These are phyloP conservation scores for Talaromyces borbonicus DNA, from an alignment of 495 filamentous ascomycete genomes.

Conservation along the genomic window DNA sequence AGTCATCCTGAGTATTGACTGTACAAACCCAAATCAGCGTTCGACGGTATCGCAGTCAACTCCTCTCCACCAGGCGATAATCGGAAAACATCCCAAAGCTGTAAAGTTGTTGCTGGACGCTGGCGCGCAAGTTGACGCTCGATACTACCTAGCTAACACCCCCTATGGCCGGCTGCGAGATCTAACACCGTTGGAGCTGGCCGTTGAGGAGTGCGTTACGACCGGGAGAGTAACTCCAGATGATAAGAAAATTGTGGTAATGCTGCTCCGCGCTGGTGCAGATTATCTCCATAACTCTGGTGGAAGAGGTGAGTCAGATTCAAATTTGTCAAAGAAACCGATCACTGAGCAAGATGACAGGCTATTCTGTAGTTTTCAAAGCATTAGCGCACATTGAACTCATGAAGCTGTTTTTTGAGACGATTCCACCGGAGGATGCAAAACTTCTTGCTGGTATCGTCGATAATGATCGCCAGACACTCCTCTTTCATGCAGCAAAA, in stretches of 20 bases:
- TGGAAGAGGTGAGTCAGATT: background rate
- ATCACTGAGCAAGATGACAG: background rate
- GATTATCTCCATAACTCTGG: background rate
- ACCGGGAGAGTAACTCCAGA: background rate
- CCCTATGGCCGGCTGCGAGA: background rate
- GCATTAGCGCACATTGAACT: background rate
- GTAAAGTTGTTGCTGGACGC: conserved; percentile 1
- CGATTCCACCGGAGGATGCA: background rate
- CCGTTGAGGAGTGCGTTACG: background rate
- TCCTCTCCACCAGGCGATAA: background rate
- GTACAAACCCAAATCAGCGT: background rate
- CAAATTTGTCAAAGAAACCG: background rate
- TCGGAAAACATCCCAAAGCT: background rate
- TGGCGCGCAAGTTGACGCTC: background rate
- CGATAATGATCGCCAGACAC: background rate
- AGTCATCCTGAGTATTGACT: background rate
- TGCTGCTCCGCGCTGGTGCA: background rate
- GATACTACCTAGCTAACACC: background rate
- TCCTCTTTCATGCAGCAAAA: background rate
- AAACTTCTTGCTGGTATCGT: background rate
- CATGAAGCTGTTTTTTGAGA: background rate
- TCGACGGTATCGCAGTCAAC: background rate
- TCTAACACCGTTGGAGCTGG: background rate
- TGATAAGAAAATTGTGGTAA: background rate
- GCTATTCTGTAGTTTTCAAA: background rate